phyloP scores from a whole-genome alignment of 768 basidiomycete species.

The Russula compacta region DNA sequence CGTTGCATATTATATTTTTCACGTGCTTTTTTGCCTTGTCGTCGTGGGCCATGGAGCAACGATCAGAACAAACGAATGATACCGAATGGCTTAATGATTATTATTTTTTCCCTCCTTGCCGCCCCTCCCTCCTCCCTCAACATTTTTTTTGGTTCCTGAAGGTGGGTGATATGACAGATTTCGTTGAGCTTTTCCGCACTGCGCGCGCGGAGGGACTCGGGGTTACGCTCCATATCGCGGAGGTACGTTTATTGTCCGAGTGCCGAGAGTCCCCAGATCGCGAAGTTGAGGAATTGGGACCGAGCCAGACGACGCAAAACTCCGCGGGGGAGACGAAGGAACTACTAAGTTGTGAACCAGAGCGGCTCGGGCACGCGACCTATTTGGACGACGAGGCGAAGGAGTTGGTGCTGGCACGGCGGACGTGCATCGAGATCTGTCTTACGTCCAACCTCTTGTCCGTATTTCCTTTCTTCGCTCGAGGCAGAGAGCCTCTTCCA shows the following conservation, averaged over 20 bases:
- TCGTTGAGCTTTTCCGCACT: conserved; percentile 41
- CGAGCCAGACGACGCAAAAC: conserved; percentile 37
- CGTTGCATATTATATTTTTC: neutral
- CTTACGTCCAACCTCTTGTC: conserved; percentile 71
- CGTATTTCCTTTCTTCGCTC: conserved; percentile 20
- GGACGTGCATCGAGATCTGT: conserved; percentile 69
- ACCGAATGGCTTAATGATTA: neutral
- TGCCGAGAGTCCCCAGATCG: neutral
- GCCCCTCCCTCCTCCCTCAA: no score
- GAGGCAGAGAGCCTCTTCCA: neutral
- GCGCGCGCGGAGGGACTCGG: conserved; percentile 55
- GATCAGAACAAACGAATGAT: neutral
- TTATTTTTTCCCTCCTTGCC: neutral
- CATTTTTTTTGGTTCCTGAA: conserved; percentile 6
- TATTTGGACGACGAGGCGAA: conserved; percentile 59
- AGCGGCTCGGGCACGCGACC: conserved; percentile 74
- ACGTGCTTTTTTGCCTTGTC: neutral
- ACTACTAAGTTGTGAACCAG: conserved; percentile 53
- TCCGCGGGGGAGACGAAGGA: conserved; percentile 47
- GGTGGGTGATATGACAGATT: conserved; percentile 48
- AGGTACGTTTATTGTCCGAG: conserved; percentile 35
- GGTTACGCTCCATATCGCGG: conserved; percentile 77
- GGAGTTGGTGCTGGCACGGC: conserved; percentile 43
- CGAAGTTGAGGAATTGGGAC: neutral
- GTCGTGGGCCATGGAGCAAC: neutral